Evolutionary conservation across 192 early-diverging fungal species (phyloP), one percentile per base, ranked within the genome.

Genomic region (Rhizoclosmatium sp.): DNA sequence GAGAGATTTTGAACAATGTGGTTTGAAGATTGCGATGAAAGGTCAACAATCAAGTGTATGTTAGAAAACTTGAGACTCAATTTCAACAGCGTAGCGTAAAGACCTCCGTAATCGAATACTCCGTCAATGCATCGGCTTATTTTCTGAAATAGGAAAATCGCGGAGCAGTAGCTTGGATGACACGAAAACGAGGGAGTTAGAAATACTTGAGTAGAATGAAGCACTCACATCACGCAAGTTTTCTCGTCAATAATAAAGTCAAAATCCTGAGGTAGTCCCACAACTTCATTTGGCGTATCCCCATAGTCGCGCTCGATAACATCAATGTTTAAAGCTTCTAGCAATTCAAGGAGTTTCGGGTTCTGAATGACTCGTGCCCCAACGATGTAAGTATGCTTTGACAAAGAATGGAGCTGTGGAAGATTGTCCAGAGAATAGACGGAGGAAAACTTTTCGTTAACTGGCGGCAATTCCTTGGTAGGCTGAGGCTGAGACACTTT

Each of bases 221-320:
- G 23, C 9, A 49, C 56, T 51, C 49, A 83, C 82, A 83, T 80
- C 45, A 83, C 67, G 45, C 76, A 80, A 16, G 82, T 83, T n/a
- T 61, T 64, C 46, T 80, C 82, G 62, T 83, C 82, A 2, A 83
- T 21, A 61, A 83, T 76, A 58, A 83, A 49, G 54, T 83, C 82
- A 51, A 72, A 78, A 10, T 83, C 82, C 5, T 10, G 46, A 4
- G 46, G 76, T 56, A 48, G 7, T 3, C 56, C 54, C 3, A 3
- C 16, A 3, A 42, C 41, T 14, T 4, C 31, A n/a, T 41, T 68
- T 31, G 3, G 0, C 40, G 5, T 47, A 12, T 42, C n/a, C 23
- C 54, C 39, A 78, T 45, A 68, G 51, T 76, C 82, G 39, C 78
- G 62, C 74, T 83, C 82, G 31, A 83, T 47, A 51, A 83, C 39